Evolutionary conservation across 208 protist genomes (phyloP).

Genomic region (Spironucleus salmonicida): DNA sequence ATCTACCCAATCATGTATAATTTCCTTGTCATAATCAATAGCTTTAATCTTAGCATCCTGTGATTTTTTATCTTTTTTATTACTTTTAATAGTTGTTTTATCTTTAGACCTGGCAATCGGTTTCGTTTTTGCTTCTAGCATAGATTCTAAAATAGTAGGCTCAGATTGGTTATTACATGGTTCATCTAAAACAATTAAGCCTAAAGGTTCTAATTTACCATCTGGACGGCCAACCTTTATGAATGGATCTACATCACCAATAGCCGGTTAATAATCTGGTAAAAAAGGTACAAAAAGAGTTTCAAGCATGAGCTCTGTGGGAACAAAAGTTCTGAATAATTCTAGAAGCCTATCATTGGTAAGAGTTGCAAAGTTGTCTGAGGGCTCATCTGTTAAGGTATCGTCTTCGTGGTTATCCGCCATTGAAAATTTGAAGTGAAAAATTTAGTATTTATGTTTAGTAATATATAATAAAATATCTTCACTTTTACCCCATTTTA

Average conservation of each 20-base stretch:
- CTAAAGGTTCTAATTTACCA: slow-evolving; percentile 14
- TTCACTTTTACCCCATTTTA: too few relatives aligned
- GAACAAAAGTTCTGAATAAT: slow-evolving; percentile 1
- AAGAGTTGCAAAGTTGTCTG: background rate
- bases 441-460: too few relatives aligned
- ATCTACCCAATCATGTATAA: background rate
- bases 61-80: too few relatives aligned
- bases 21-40: background rate
- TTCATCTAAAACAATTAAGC: slow-evolving; percentile 23
- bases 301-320: slow-evolving; percentile 16
- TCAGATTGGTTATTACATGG: slow-evolving; percentile 11
- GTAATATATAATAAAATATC: too few relatives aligned
- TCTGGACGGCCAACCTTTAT: slow-evolving; percentile 10
- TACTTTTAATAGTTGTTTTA: too few relatives aligned
- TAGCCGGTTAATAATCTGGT: slow-evolving; percentile 11
- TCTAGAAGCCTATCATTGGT: background rate
- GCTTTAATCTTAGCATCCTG: too few relatives aligned
- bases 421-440: too few relatives aligned
- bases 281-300: slow-evolving; percentile 25
- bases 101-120: too few relatives aligned
- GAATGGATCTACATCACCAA: slow-evolving; percentile 27
- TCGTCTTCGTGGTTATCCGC: too few relatives aligned
- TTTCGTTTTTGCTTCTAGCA: too few relatives aligned
- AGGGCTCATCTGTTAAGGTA: too few relatives aligned
- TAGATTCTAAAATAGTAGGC: slow-evolving; percentile 20